A percentile compares a stretch with the other conserved stretches of the same genome.
phyloP scores from a whole-genome alignment of 768 basidiomycete genomes.

The Kwoniella sp. region DNA sequence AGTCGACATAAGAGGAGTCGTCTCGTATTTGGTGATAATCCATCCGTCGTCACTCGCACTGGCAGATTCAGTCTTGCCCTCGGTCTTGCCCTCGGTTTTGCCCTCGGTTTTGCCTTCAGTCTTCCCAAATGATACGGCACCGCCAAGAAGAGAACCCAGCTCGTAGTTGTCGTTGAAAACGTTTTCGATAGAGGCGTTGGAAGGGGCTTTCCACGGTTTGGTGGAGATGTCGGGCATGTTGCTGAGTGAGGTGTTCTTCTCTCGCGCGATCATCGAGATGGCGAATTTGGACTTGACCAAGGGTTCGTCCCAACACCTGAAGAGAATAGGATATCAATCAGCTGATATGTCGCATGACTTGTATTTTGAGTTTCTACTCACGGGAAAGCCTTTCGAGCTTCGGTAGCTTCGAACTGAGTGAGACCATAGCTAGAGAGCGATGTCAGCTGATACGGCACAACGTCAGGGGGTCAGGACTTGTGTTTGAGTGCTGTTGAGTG shows the following conservation, averaged over 20 bases:
- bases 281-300: conserved; percentile 75
- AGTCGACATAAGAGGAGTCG: conserved; percentile 78
- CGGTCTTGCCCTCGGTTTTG: conserved; percentile 53
- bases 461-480: not conserved
- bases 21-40: conserved; percentile 80
- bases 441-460: conserved; percentile 1
- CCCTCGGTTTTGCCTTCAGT: conserved; percentile 54
- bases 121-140: conserved; percentile 33
- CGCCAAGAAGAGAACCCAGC: conserved; percentile 41
- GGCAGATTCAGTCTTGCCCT: conserved; percentile 43
- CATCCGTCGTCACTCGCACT: conserved; percentile 58
- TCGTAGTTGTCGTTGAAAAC: conserved; percentile 45
- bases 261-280: conserved; percentile 76
- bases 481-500: too few relatives aligned
- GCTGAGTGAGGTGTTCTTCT: conserved; percentile 72
- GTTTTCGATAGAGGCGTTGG: conserved; percentile 40
- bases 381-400: conserved; percentile 66
- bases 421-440: conserved; percentile 61
- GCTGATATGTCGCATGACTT: not conserved
- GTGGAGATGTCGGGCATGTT: conserved; percentile 83
- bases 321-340: not conserved
- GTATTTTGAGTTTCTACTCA: conserved; percentile 18
- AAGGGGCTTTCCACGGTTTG: conserved; percentile 55
- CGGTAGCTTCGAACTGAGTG: conserved; percentile 93
- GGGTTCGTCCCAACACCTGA: conserved; percentile 85